Base-by-base conservation (phyloP, 2,329 filamentous ascomycete genomes). In the Xylariaceae sp. region DNA sequence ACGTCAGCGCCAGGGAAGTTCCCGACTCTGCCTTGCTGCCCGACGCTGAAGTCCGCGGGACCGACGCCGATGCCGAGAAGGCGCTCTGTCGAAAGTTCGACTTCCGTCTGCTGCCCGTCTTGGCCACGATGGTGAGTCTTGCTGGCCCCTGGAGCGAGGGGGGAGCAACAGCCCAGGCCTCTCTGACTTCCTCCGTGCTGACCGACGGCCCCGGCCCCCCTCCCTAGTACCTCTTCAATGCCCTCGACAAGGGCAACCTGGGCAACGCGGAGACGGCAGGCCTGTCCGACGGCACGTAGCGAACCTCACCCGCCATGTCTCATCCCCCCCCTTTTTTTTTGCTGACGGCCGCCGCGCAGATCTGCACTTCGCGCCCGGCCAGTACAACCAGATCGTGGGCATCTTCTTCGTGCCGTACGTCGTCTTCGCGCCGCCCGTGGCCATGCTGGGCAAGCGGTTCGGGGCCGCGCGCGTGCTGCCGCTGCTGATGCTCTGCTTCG, bases 341-440 rank as follows among this genome's bases (percentile, higher is more conserved):
- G n/a, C 24, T 26, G 24, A 26, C 24, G 6, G 5, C 24, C n/a
- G n/a, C 12, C 6, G 7, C 12, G 9, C 24, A 59, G 71, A 77
- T 46, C 59, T 85, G 14, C 54, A 72, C 19, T 78, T 87, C 57
- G 67, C 67, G 27, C 55, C 59, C 1, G 68, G 76, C 42, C 70
- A 84, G 51, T 84, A 86, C 60, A 85, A 84, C 51, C 68, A 77
- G 18, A 70, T 85, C 30, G 57, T 86, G 22, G 71, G 68, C 32
- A 77, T 85, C 37, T 86, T 86, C 61, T 86, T 81, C 55, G 65
- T 85, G 13, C 27, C 27, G 7, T 22, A 45, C 37, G 80, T 85
- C 22, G 51, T 87, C 3, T 81, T 77, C 34, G 80, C 78, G 2
- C 79, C 78, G 0, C 74, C 77, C 2, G 57, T 84, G 12, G 59